Evolutionary conservation across 805 yeast genomes (phyloP), one percentile per base, ranked within the genome.

Genomic region (Metschnikowia sp.): DNA sequence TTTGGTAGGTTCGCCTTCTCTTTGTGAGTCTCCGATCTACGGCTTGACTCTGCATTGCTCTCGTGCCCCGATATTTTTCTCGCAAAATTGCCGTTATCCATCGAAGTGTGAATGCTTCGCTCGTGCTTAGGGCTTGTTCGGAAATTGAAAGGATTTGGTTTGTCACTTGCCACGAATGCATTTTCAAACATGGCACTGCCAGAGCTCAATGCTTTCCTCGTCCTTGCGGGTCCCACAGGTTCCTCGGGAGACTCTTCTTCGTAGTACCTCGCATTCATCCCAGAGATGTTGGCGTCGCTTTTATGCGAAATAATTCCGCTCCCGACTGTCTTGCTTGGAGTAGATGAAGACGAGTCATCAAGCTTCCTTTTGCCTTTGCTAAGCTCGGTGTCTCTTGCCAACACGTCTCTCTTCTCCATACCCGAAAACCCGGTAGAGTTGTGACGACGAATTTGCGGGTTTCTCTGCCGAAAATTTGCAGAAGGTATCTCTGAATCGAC

Each of bases 1-100:
- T 58, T 59, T 0, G 77, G 77, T 37, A 70, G 58, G 40, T 68
- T 66, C 1, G 75, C 65, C 32, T 65, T 64, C 37, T 62, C 63
- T 15, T 53, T 51, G 12, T 4, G 69, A 62, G 8, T 35, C 18
- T 29, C 48, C 22, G 45, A 32, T 15, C 36, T 32, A n/a, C 40
- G 32, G 8, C 32, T 11, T 18, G 32, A 19, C 26, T 38, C 44
- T 13, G 22, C 36, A 13, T 32, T 46, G 8, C 22, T 31, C 2
- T 46, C 48, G 3, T 13, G 10, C 8, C 39, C 45, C 4, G 3
- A 11, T 11, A 39, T 26, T 12, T 33, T 36, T 15, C 12, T 40
- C 10, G 8, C 18, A 36, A 36, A 36, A 3, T 29, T 39, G 18
- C 46, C 51, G 29, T 46, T 48, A 30, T 51, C 55, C 3, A 38